A percentile compares a stretch with the other conserved stretches of the same genome.
These are phyloP conservation scores for Fusarium marasasianum DNA, from an alignment of 2,329 filamentous ascomycete genomes.

Conservation along the genomic window DNA sequence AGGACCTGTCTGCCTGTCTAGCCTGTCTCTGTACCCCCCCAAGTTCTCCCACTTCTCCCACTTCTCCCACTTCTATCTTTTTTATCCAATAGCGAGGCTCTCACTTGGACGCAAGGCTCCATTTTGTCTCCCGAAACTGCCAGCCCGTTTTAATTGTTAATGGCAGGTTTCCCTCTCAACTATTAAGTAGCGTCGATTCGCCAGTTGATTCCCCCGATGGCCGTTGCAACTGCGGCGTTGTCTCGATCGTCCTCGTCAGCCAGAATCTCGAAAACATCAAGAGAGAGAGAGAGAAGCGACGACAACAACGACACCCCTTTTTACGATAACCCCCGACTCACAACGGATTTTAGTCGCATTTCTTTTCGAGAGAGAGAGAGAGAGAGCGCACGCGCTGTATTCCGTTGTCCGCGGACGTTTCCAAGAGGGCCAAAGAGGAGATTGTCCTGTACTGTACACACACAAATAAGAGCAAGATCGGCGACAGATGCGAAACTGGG, in stretches of 20 bases:
- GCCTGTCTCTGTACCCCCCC: not conserved
- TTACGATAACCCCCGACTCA: not conserved
- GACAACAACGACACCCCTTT: not conserved
- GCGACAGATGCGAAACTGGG: slow-evolving; percentile 18
- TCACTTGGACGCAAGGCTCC: not conserved
- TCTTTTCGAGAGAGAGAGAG: not conserved
- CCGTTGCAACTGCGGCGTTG: not conserved
- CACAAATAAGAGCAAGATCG: slow-evolving; percentile 12
- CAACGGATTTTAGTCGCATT: not conserved
- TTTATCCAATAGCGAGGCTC: not conserved
- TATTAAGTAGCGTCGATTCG: slow-evolving; percentile 34
- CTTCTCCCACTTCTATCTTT: not conserved
- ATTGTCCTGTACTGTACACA: not conserved
- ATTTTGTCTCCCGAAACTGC: slow-evolving; percentile 25
- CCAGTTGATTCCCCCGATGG: slow-evolving; percentile 20
- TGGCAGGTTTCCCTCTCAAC: slow-evolving; percentile 1
- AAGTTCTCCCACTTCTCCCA: not conserved
- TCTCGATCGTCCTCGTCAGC: slow-evolving; percentile 27
- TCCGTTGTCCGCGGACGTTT: not conserved
- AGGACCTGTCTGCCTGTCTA: too few relatives aligned
- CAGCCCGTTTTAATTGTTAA: slow-evolving; percentile 15
- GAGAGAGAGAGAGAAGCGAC: not conserved
- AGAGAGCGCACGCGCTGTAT: not conserved
- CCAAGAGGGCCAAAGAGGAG: not conserved
- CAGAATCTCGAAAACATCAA: not conserved